Evolutionary conservation across 371 early-diverging fungal species (phyloP).

Genomic region (Sporodiniella umbellata): DNA sequence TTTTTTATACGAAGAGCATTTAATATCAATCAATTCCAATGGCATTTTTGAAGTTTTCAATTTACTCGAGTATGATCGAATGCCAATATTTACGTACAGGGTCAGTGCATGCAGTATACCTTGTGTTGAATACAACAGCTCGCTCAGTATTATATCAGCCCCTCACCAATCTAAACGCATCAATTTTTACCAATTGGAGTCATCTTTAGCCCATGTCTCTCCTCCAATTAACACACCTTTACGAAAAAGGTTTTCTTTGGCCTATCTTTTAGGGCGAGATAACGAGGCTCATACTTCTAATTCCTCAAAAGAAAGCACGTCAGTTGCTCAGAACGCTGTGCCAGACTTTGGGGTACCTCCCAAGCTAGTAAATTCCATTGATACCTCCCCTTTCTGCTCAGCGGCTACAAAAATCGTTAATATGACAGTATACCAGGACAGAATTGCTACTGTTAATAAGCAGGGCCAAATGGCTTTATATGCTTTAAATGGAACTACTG

Average conservation of each 20-base stretch:
- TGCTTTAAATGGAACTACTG: constrained; percentile 39
- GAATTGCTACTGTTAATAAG: constrained; percentile 39
- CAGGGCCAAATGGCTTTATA: constrained; percentile 41
- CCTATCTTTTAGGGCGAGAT: too few species aligned
- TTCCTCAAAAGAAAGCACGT: constrained; percentile 36
- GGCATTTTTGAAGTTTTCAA: constrained; percentile 33
- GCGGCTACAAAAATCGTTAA: constrained; percentile 31
- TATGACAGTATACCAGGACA: constrained; percentile 24
- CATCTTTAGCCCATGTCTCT: too few species aligned
- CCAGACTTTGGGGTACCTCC: constrained; percentile 25
- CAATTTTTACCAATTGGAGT: constrained; percentile 36
- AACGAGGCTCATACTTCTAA: too few species aligned
- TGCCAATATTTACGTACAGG: constrained; percentile 12
- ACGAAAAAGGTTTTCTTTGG: too few species aligned
- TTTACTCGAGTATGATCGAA: constrained; percentile 21
- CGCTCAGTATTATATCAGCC: constrained; percentile 30
- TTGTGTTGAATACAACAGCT: constrained; percentile 35
- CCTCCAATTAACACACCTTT: too few species aligned
- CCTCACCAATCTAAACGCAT: constrained; percentile 35
- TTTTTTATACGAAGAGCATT: constrained; percentile 30
- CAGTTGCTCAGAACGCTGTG: constrained; percentile 11
- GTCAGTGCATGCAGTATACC: constrained; percentile 39
- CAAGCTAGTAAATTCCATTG: constrained; percentile 27
- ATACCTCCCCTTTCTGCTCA: constrained; percentile 27
- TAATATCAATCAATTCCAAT: constrained; percentile 39